phyloP scores from a whole-genome alignment of 179 eudicot species.

The Silene noctiflora region DNA sequence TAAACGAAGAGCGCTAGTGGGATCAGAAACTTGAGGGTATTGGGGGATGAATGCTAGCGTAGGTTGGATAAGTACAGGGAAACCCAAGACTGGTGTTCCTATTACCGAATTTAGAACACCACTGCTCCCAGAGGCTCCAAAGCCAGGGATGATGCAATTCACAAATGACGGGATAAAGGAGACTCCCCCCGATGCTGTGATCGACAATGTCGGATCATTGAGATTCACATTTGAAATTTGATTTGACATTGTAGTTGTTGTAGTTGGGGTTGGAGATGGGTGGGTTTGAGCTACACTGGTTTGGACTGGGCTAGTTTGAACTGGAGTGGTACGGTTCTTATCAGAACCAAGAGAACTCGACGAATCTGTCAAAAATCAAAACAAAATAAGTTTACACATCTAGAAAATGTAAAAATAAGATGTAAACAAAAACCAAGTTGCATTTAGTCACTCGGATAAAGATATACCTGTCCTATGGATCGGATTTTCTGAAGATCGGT shows the following conservation, averaged over 20 bases:
- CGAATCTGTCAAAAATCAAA: too few species aligned
- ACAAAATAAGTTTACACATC: background rate
- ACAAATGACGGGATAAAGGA: constrained; percentile 13
- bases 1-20: background rate
- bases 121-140: too few species aligned
- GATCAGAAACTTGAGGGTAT: background rate
- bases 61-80: too few species aligned
- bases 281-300: too few species aligned
- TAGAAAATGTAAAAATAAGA: background rate
- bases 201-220: background rate
- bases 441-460: constrained; percentile 1
- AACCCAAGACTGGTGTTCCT: too few species aligned
- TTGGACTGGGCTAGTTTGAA: background rate
- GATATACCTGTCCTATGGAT: background rate
- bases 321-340: background rate
- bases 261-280: background rate
- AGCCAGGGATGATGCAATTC: too few species aligned
- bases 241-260: background rate
- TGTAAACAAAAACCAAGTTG: background rate
- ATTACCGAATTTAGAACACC: too few species aligned
- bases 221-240: background rate
- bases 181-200: background rate
- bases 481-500: background rate
- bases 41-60: background rate
- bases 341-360: too few species aligned